Percentiles rank a stretch among this genome's conserved stretches.
These are phyloP conservation scores for Ustilago bromivora DNA, from an alignment of 1,284 basidiomycete species.

Conservation along the genomic window DNA sequence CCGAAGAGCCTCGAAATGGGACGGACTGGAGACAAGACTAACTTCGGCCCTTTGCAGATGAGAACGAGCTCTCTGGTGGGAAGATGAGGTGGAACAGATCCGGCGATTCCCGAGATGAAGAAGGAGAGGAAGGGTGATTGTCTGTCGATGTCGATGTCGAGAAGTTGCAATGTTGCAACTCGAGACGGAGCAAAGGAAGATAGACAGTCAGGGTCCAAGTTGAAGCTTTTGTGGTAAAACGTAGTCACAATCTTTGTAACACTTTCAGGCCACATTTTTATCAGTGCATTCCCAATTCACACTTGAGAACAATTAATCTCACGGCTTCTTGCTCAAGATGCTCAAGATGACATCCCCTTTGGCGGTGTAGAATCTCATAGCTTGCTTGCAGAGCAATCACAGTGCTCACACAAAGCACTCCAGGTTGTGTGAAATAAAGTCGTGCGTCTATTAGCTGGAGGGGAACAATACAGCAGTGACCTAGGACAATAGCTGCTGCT, in stretches of 20 bases:
- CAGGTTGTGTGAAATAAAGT: not conserved
- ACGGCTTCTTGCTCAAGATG: too few relatives aligned
- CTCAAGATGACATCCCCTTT: too few relatives aligned
- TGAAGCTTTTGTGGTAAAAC: not conserved
- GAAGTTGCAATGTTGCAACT: not conserved
- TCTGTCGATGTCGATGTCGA: not conserved
- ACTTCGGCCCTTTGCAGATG: not conserved
- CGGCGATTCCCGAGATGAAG: not conserved
- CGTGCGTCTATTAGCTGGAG: constrained; percentile 16
- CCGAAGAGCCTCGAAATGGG: too few relatives aligned
- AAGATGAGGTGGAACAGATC: not conserved
- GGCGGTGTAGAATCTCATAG: too few relatives aligned
- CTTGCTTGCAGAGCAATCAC: not conserved
- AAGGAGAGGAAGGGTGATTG: not conserved
- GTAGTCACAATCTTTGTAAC: not conserved
- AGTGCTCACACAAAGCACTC: not conserved
- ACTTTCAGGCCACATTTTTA: not conserved
- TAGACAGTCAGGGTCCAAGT: constrained; percentile 4
- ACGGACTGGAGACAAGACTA: not conserved
- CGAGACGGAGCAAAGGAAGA: not conserved
- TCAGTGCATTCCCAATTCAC: not conserved
- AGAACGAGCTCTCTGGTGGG: not conserved
- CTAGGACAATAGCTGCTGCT: not conserved
- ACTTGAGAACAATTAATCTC: too few relatives aligned
- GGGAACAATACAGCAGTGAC: not conserved